These are phyloP conservation scores for Licmophora abbreviata DNA, from an alignment of 108 stramenopile species.

Conservation along the genomic window DNA sequence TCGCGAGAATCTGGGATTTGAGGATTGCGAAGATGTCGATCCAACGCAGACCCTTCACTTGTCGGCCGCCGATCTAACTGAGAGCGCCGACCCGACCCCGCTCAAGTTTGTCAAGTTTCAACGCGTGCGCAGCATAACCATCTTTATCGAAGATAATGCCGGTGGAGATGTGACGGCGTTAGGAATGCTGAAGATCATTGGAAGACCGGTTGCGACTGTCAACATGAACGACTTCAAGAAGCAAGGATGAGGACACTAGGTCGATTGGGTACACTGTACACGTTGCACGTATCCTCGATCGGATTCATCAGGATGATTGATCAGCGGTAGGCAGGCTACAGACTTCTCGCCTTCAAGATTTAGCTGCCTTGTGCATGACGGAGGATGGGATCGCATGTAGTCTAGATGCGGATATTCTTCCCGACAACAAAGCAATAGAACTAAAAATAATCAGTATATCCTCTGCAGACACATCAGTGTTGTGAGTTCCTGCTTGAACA, in stretches of 20 bases:
- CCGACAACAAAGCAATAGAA: no score
- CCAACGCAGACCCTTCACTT: constrained; percentile 65
- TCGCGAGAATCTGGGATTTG: constrained; percentile 76
- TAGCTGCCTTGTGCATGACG: no score
- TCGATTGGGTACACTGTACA: no score
- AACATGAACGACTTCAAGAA: constrained; percentile 86
- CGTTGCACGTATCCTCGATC: no score
- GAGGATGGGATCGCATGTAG: no score
- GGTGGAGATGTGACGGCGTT: constrained; percentile 74
- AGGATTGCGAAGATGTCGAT: constrained; percentile 85
- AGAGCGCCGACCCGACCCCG: constrained; percentile 40
- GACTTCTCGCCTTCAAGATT: no score
- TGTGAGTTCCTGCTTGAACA: no score
- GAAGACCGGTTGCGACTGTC: constrained; percentile 55
- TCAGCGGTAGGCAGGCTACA: no score
- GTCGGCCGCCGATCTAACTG: constrained; percentile 61
- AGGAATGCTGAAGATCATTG: constrained; percentile 64
- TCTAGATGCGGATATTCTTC: no score
- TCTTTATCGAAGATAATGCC: constrained; percentile 84
- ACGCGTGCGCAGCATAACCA: constrained; percentile 66
- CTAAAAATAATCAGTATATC: no score
- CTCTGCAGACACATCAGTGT: no score
- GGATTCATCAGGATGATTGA: no score
- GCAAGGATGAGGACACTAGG: constrained; percentile 11
- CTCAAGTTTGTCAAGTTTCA: constrained; percentile 80